phyloP scores from a whole-genome alignment of 371 early-diverging fungal genomes.

The Mortierella sp. region DNA sequence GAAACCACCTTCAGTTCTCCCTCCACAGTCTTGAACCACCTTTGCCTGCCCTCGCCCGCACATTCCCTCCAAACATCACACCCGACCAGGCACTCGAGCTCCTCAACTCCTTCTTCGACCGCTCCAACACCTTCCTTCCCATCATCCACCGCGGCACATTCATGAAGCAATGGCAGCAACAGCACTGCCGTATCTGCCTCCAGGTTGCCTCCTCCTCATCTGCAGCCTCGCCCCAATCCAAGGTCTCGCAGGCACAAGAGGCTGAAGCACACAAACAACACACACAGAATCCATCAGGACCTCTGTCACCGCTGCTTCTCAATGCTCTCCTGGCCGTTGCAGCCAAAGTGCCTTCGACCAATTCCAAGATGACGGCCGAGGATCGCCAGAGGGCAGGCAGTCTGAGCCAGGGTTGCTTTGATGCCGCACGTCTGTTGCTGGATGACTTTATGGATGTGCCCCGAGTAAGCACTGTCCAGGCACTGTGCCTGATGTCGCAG shows the following conservation, averaged over 20 bases:
- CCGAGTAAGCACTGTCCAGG: slow-evolving; percentile 75
- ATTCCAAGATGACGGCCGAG: slow-evolving; percentile 27
- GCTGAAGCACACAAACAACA: slow-evolving; percentile 45
- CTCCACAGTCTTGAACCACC: slow-evolving; percentile 47
- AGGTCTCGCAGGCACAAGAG: slow-evolving; percentile 22
- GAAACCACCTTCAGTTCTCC: slow-evolving; percentile 56
- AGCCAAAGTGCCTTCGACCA: slow-evolving; percentile 38
- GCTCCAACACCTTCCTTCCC: slow-evolving; percentile 75
- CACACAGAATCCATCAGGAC: slow-evolving; percentile 26
- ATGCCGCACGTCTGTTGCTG: slow-evolving; percentile 68
- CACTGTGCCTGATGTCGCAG: slow-evolving; percentile 77
- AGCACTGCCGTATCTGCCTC: slow-evolving; percentile 33
- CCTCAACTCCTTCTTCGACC: slow-evolving; percentile 72
- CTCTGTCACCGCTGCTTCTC: slow-evolving; percentile 68
- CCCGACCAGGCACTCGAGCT: slow-evolving; percentile 62
- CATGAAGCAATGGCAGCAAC: slow-evolving; percentile 56
- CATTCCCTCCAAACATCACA: slow-evolving; percentile 53
- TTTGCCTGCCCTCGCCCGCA: slow-evolving; percentile 34
- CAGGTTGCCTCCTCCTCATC: slow-evolving; percentile 14
- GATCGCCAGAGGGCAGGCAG: slow-evolving; percentile 16
- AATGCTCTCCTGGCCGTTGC: slow-evolving; percentile 80
- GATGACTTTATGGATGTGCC: slow-evolving; percentile 79
- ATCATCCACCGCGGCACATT: slow-evolving; percentile 72
- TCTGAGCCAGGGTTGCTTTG: slow-evolving; percentile 60
- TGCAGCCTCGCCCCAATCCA: not conserved